These are phyloP conservation scores for Fusarium anguioides DNA, from an alignment of 2,329 filamentous ascomycete species.

Conservation along the genomic window DNA sequence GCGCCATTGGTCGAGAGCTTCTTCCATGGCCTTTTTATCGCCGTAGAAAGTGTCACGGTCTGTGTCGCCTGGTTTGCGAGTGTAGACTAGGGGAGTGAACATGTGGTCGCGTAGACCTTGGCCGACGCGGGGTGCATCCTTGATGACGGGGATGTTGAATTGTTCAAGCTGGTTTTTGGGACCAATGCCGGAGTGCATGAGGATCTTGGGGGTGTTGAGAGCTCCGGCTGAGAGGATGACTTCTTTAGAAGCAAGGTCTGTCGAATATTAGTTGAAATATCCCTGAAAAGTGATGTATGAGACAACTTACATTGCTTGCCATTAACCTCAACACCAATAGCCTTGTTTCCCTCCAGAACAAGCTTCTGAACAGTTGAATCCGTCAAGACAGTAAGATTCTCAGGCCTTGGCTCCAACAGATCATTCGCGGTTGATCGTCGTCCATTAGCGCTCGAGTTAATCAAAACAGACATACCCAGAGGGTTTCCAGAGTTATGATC, in stretches of 20 bases:
- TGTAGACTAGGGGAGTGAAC: slow-evolving; percentile 53
- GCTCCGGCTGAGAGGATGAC: slow-evolving; percentile 58
- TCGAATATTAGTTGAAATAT: background rate
- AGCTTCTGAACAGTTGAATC: slow-evolving; percentile 32
- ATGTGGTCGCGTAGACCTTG: slow-evolving; percentile 56
- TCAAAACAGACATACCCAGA: slow-evolving; percentile 63
- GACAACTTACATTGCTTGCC: slow-evolving; percentile 30
- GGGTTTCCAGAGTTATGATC: slow-evolving; percentile 70
- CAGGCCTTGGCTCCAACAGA: slow-evolving; percentile 55
- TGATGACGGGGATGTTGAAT: slow-evolving; percentile 36
- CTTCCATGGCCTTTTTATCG: slow-evolving; percentile 54
- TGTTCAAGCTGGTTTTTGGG: slow-evolving; percentile 26
- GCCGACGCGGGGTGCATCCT: slow-evolving; percentile 53
- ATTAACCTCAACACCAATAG: slow-evolving; percentile 31
- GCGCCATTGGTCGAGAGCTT: slow-evolving; percentile 61
- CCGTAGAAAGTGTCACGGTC: slow-evolving; percentile 59
- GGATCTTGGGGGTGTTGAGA: slow-evolving; percentile 55
- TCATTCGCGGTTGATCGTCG: slow-evolving; percentile 63
- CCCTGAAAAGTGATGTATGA: fast-evolving
- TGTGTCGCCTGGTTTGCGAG: slow-evolving; percentile 54
- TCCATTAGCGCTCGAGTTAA: slow-evolving; percentile 62
- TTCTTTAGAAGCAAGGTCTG: slow-evolving; percentile 53
- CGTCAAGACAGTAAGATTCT: slow-evolving; percentile 53
- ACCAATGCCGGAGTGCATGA: slow-evolving; percentile 50
- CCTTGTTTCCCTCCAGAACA: slow-evolving; percentile 31